Conservation (phyloP, 176 grass and related monocot genomes). For the Carex myosuroides region DNA sequence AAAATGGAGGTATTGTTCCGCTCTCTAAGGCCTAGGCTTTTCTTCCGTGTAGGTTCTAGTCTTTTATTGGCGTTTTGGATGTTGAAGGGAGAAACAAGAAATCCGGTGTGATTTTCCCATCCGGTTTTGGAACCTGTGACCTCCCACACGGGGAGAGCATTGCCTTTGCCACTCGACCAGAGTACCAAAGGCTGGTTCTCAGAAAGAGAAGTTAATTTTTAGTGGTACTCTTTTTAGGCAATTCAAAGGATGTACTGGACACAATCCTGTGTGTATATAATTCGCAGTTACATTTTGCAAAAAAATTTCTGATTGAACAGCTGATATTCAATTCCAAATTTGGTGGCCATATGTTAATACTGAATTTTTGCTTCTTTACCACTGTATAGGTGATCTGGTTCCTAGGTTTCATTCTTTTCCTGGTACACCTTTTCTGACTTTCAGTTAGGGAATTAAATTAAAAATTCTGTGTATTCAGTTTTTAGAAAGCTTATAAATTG, state of each 20-base stretch:
- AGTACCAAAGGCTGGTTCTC: too few species aligned
- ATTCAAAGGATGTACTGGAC: background rate
- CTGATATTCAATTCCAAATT: too few species aligned
- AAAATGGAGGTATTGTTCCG: constrained; percentile 16
- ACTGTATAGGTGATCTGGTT: background rate
- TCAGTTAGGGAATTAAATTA: background rate
- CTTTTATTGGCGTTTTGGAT: background rate
- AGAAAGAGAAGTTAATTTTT: background rate
- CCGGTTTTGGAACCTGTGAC: too few species aligned
- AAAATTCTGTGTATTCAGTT: background rate
- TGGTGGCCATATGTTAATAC: background rate
- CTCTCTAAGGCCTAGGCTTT: background rate
- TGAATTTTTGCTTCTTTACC: background rate
- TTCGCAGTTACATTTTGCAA: background rate
- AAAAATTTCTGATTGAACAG: background rate
- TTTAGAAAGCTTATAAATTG: background rate
- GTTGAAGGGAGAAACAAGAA: background rate
- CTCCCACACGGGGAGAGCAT: too few species aligned
- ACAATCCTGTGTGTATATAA: background rate
- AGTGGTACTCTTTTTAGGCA: background rate
- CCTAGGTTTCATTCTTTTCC: constrained; percentile 3
- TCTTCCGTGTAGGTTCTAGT: constrained; percentile 1
- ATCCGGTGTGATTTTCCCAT: background rate
- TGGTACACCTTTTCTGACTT: background rate
- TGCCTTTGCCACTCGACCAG: too few species aligned